Conservation (phyloP, 2,329 filamentous ascomycete species). For the Macrophomina pseudophaseolina region DNA sequence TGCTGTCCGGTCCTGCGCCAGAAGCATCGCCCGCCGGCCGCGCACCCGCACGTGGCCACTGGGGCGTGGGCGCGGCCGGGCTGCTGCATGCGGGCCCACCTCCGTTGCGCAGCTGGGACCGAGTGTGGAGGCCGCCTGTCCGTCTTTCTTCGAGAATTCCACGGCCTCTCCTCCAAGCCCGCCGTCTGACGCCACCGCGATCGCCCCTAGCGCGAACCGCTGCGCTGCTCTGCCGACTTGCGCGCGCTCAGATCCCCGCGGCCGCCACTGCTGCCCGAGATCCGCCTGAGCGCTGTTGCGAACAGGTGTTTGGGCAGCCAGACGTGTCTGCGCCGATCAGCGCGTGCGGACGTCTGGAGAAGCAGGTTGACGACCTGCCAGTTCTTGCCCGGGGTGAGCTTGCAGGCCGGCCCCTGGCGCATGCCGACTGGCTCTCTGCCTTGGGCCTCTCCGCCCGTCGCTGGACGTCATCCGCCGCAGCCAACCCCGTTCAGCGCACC, state of each 20-base stretch:
- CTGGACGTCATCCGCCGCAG: constrained; percentile 29
- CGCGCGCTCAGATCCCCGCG: neutral
- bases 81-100: constrained; percentile 4
- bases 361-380: neutral
- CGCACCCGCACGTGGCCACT: constrained; percentile 16
- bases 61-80: neutral
- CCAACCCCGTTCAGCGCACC: constrained; percentile 57
- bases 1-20: neutral
- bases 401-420: too few species aligned
- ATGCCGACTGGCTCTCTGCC: constrained; percentile 31
- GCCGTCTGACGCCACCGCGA: constrained; percentile 10
- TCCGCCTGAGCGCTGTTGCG: neutral
- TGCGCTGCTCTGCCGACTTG: constrained; percentile 12
- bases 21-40: neutral
- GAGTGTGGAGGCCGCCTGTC: constrained; percentile 18
- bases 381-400: neutral
- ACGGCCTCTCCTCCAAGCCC: neutral
- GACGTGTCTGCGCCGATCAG: neutral
- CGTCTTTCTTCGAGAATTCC: constrained; percentile 2
- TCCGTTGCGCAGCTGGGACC: constrained; percentile 2
- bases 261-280: constrained; percentile 15
- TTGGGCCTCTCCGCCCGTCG: constrained; percentile 36
- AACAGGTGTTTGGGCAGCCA: constrained; percentile 13
- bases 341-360: neutral
- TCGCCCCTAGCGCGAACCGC: constrained; percentile 24